A percentile compares a stretch with the other conserved stretches of the same genome.
phyloP scores from a whole-genome alignment of 2,329 filamentous ascomycete species.

The Pseudogymnoascus sp. region DNA sequence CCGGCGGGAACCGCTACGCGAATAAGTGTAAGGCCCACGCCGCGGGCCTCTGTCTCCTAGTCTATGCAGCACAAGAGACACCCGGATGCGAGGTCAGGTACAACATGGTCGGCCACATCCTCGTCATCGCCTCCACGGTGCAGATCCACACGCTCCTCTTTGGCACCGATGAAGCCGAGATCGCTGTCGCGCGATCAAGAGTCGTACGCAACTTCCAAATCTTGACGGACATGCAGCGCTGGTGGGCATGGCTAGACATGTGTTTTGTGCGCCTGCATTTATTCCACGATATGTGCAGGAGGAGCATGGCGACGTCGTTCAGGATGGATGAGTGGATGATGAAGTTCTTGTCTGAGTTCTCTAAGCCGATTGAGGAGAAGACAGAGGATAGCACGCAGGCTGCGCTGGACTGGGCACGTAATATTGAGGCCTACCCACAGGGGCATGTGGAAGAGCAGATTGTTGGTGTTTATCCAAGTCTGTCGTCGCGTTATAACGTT shows the following conservation, averaged over 20 bases:
- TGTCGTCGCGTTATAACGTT: background rate
- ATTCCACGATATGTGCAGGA: conserved; percentile 37
- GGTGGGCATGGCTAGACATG: conserved; percentile 36
- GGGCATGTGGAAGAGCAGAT: background rate
- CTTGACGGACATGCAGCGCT: conserved; percentile 33
- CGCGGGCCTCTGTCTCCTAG: conserved; percentile 33
- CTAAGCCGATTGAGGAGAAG: conserved; percentile 26
- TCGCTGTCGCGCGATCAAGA: conserved; percentile 29
- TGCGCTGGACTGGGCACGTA: background rate
- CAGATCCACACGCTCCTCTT: conserved; percentile 41
- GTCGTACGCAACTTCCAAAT: conserved; percentile 40
- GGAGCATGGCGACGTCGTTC: conserved; percentile 32
- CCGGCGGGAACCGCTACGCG: conserved; percentile 26
- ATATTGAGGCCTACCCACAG: background rate
- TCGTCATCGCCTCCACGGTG: conserved; percentile 40
- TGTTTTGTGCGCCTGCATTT: conserved; percentile 33
- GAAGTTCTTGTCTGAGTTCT: conserved; percentile 31
- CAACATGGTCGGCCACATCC: conserved; percentile 39
- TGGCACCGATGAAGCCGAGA: conserved; percentile 30
- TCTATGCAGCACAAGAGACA: conserved; percentile 33
- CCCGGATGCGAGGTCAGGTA: conserved; percentile 36
- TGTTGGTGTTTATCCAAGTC: background rate
- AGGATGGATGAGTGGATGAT: conserved; percentile 38
- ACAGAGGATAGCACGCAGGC: background rate
- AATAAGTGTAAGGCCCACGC: conserved; percentile 36